Base-by-base conservation (phyloP, 805 yeast genomes). In the Ogataea salicorniae region DNA sequence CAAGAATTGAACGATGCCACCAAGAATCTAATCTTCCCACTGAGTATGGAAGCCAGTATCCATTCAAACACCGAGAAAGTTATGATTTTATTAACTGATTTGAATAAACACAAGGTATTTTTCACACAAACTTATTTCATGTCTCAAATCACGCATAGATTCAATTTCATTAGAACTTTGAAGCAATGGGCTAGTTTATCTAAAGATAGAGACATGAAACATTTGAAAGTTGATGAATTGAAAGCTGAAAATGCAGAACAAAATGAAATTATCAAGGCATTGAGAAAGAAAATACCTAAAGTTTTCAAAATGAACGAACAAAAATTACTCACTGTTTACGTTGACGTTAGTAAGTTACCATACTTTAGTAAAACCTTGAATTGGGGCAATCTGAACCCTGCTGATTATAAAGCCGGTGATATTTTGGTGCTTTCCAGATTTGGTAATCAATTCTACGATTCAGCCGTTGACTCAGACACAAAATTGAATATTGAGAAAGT, bases 261-360 rank as follows among this genome's bases (percentile, higher is more conserved):
- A 4, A 64, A 63, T 4, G 66, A 72, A 31, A 70, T 81, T 8
- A 69, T 78, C 17, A 56, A 67, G 16, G 81, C 72, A 15, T 63
- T 81, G 73, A 71, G 80, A 46, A 76, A 75, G 50, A 69, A 82
- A 17, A 75, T 81, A 4, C 73, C 73, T 33, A 70, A 75, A 48
- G 73, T 56, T 3, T 63, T 55, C 41, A 43, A 46, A 9, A 33
- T 38, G 1, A 47, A 50, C 20, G 72, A 51, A 62, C 73, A 62
- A 63, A 69, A 47, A 63, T 69, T 55, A 67, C 73, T 44, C 69
- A 74, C 36, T 51, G 77, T 40, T 61, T 82, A 72, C 53, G 52
- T 83, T 13, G 88, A 85, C 57, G 53, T 80, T 17, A 60, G 72
- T 2, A 66, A 70, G 17, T 39, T 57, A 6, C 37, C 46, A 4